Conservation (phyloP, 78 protist genomes). For the Polysphondylium violaceum region DNA sequence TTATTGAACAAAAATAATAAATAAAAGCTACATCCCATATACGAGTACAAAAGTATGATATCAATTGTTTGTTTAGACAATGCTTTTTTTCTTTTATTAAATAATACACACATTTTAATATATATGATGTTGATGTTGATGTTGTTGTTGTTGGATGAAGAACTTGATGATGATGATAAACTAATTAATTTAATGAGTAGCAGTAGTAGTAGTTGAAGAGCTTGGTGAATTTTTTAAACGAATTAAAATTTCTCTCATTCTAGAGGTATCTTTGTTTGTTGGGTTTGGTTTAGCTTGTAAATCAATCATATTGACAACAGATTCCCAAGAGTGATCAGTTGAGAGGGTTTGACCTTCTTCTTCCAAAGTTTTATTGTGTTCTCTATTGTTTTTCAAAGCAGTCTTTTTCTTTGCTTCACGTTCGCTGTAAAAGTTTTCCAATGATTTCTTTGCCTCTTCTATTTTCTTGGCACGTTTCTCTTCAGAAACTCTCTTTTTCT, state of each 20-base stretch:
- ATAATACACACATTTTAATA: too few species aligned
- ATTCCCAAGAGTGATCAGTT: slow-evolving; percentile 34
- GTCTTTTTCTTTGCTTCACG: slow-evolving; percentile 62
- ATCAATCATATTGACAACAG: slow-evolving; percentile 68
- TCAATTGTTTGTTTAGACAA: too few species aligned
- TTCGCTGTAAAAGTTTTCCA: slow-evolving; percentile 51
- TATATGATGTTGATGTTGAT: too few species aligned
- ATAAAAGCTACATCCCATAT: too few species aligned
- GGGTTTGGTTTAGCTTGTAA: slow-evolving; percentile 52
- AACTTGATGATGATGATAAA: too few species aligned
- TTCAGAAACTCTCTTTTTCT: slow-evolving; percentile 45
- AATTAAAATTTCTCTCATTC: slow-evolving; percentile 65
- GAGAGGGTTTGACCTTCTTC: not conserved
- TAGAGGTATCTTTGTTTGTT: slow-evolving; percentile 45
- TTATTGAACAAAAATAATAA: too few species aligned
- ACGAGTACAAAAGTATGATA: too few species aligned
- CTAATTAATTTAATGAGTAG: too few species aligned
- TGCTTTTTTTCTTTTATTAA: too few species aligned
- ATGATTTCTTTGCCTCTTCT: slow-evolving; percentile 58
- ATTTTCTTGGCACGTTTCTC: slow-evolving; percentile 52
- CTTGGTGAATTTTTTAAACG: slow-evolving; percentile 62
- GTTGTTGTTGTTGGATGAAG: too few species aligned
- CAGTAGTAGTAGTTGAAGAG: too few species aligned
- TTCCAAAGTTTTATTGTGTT: slow-evolving; percentile 65
- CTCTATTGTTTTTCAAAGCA: slow-evolving; percentile 63